Percentiles rank a stretch among this genome's conserved stretches.
Evolutionary conservation across 352 stramenopile species (phyloP).

Genomic region (Phytopythium cucurbitacearum): DNA sequence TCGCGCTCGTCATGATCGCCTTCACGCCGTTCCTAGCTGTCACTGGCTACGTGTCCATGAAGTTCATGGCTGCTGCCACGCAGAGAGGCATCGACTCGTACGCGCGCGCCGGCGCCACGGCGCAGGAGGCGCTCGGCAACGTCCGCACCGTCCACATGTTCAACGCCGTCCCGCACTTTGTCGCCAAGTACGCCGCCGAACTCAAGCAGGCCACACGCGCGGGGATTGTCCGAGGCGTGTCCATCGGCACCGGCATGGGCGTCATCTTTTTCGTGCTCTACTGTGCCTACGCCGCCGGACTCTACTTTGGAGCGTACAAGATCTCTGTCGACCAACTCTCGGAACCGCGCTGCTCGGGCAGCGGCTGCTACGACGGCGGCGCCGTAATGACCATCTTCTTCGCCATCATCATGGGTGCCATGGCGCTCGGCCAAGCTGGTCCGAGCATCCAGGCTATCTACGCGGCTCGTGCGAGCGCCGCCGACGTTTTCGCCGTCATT

Average conservation of each 20-base stretch:
- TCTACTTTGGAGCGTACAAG: conserved; percentile 75
- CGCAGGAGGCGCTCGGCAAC: conserved; percentile 68
- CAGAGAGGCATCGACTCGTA: conserved; percentile 57
- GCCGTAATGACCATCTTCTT: conserved; percentile 74
- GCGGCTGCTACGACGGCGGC: conserved; percentile 55
- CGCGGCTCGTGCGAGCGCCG: conserved; percentile 48
- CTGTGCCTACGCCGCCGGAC: conserved; percentile 60
- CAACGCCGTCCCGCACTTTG: conserved; percentile 58
- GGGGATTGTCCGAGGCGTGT: conserved; percentile 43
- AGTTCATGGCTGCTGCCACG: conserved; percentile 28
- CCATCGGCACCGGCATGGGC: conserved; percentile 51
- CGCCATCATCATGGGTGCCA: conserved; percentile 61
- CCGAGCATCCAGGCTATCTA: conserved; percentile 58
- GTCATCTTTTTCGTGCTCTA: conserved; percentile 57
- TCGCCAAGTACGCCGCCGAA: conserved; percentile 51
- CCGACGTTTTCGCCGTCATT: conserved; percentile 65
- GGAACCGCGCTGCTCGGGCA: conserved; percentile 26
- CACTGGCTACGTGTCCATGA: conserved; percentile 21
- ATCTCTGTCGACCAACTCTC: conserved; percentile 54
- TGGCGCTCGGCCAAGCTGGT: conserved; percentile 64
- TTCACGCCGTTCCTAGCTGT: conserved; percentile 36
- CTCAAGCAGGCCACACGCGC: conserved; percentile 35
- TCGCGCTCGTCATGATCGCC: conserved; percentile 37
- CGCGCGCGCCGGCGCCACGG: conserved; percentile 57
- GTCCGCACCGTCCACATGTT: conserved; percentile 79